Evolutionary conservation across 805 yeast species (phyloP).

Genomic region (Ogataea neopini): DNA sequence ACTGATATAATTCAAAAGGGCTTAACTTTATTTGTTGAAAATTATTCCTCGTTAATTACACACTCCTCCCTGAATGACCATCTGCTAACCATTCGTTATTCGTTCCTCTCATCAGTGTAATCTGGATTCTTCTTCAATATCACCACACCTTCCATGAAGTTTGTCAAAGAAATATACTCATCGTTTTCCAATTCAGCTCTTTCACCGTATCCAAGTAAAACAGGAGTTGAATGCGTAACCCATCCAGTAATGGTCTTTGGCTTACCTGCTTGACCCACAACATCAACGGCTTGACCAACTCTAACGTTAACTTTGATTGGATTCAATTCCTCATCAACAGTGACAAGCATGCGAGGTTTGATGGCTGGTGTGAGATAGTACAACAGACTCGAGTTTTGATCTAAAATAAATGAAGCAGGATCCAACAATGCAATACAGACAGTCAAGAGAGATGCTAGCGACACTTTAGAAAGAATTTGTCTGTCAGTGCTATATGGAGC

Average conservation of each 20-base stretch:
- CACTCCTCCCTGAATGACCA: not conserved
- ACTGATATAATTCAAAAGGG: too few species aligned
- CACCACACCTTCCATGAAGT: constrained; percentile 89
- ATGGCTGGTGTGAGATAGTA: constrained; percentile 86
- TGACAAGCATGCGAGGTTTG: constrained; percentile 88
- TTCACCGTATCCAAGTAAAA: constrained; percentile 88
- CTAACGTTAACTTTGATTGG: constrained; percentile 95
- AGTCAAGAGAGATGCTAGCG: constrained; percentile 86
- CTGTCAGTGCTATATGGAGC: constrained; percentile 90
- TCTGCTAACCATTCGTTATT: constrained; percentile 15
- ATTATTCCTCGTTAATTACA: not conserved
- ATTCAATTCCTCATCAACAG: constrained; percentile 87
- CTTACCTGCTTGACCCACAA: constrained; percentile 98
- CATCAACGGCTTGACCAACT: constrained; percentile 98
- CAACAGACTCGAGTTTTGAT: constrained; percentile 73
- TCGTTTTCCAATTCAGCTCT: constrained; percentile 96
- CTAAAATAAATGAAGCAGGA: constrained; percentile 79
- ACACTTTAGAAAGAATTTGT: constrained; percentile 80
- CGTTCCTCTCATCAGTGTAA: constrained; percentile 47
- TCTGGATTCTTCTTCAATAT: constrained; percentile 91
- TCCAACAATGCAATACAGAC: constrained; percentile 81
- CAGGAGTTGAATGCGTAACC: constrained; percentile 99
- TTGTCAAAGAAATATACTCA: constrained; percentile 81
- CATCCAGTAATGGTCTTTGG: constrained; percentile 99
- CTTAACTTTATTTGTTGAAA: too few species aligned